Evolutionary conservation across 768 basidiomycete genomes (phyloP).

Genomic region (Phanerochaete sordida): DNA sequence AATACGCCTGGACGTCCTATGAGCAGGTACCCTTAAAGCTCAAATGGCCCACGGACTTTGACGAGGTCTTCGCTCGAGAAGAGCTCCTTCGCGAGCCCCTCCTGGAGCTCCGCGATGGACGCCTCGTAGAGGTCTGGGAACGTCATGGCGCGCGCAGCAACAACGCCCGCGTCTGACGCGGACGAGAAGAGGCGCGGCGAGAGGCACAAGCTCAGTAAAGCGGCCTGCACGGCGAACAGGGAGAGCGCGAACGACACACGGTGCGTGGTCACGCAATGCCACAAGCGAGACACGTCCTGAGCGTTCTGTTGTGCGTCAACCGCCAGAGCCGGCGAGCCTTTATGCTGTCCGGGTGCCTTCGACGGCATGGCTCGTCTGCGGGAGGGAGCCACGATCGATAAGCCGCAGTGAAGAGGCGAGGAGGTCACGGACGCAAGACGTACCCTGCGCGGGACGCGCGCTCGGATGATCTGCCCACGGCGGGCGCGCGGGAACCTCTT

Average conservation of each 20-base stretch:
- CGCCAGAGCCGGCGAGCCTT: neutral
- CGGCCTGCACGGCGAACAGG: constrained; percentile 1
- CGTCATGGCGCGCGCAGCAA: neutral
- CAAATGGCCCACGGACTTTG: constrained; percentile 36
- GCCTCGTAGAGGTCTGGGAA: constrained; percentile 61
- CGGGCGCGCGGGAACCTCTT: neutral
- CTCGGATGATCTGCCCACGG: neutral
- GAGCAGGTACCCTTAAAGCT: neutral
- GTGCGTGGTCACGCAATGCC: neutral
- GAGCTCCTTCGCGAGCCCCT: constrained; percentile 42
- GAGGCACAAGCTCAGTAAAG: neutral
- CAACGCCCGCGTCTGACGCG: too few species aligned
- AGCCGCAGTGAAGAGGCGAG: neutral
- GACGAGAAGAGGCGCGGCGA: neutral
- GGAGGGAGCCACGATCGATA: neutral
- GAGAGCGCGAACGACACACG: neutral
- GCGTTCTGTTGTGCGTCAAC: too few species aligned
- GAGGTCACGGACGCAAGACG: neutral
- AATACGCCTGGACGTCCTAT: constrained; percentile 45
- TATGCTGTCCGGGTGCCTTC: neutral
- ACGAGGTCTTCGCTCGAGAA: constrained; percentile 64
- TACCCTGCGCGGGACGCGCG: neutral
- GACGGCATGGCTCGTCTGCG: neutral
- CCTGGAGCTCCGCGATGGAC: constrained; percentile 50
- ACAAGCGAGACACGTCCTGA: too few species aligned